Evolutionary conservation across 345 rosid species (phyloP), one percentile per base, ranked within the genome.

Genomic region (Murraya paniculata): DNA sequence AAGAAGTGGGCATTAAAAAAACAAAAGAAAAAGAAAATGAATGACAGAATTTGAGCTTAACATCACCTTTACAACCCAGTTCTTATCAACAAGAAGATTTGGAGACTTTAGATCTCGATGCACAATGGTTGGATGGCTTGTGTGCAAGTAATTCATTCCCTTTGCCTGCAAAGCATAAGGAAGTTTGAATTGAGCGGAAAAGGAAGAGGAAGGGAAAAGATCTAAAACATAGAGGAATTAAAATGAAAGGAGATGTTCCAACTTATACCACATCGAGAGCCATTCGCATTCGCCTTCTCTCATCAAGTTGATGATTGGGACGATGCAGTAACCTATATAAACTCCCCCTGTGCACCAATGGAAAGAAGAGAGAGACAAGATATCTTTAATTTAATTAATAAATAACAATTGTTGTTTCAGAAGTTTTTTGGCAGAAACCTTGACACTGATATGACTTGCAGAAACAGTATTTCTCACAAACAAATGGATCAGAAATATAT

Each of bases 91-190:
- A 71, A 96, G 97, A 66, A 96, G 97, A 87, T 96, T 96, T 68
- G 99, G 97, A 78, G 99, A 88, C 81, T 96, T 96, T 74, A 96
- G 85, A 86, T 96, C 99, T 77, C 99, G 92, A 86, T 96, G 99
- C 82, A 96, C 99, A 60, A 96, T 90, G 3, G 95, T 87, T 13
- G 99, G 99, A 84, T 90, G 90, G 85, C 98, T 92, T 68, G 97
- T 90, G 83, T 96, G 99, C 86, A 96, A 86, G 84, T 91, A 94
- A 77, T 94, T 94, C 98, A 96, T 96, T 73, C 99, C 98, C 84
- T 90, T 94, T 58, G 98, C 99, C 99, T 95, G 89, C 64, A 76
- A 75, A 82, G 22, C 57, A 65, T 25, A 55, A 78, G 59, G 81
- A 64, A 78, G 55, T 31, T 75, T 53, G 13, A 28, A 77, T 76